phyloP scores from a whole-genome alignment of 805 yeast genomes.

The Nakazawaea laoshanensis region DNA sequence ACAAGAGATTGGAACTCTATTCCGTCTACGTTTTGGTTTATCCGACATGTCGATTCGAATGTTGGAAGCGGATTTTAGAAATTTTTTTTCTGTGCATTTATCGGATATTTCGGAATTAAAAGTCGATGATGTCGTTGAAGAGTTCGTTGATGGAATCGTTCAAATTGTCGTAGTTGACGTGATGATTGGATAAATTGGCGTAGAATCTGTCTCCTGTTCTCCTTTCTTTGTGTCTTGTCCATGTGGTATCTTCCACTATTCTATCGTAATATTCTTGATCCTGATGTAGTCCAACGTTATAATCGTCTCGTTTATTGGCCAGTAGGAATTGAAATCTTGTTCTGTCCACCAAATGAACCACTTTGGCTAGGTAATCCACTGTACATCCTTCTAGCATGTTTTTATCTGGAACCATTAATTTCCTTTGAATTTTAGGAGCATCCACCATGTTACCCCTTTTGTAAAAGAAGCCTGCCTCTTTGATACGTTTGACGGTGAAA shows the following conservation, averaged over 20 bases:
- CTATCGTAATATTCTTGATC: not conserved
- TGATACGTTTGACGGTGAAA: too few species aligned
- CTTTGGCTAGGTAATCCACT: too few species aligned
- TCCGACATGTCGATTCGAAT: too few species aligned
- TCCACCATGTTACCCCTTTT: too few species aligned
- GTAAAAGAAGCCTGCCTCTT: too few species aligned
- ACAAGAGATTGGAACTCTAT: constrained; percentile 30
- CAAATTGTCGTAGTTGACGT: constrained; percentile 4
- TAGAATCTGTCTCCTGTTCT: constrained; percentile 2
- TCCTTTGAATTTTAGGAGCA: too few species aligned
- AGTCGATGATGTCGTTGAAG: constrained; percentile 7
- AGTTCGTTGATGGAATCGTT: not conserved
- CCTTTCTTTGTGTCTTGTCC: constrained; percentile 1
- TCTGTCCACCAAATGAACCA: too few species aligned
- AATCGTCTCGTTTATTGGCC: constrained; percentile 2
- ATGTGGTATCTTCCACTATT: constrained; percentile 2
- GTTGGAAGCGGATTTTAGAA: too few species aligned
- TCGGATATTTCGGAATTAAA: too few species aligned
- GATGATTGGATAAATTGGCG: constrained; percentile 9
- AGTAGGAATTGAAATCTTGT: constrained; percentile 3
- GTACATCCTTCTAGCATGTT: too few species aligned
- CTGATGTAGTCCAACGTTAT: not conserved
- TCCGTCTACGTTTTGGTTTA: constrained; percentile 20
- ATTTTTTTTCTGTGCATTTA: too few species aligned
- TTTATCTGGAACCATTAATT: too few species aligned